A percentile compares a stretch with the other conserved stretches of the same genome.
phyloP scores from a whole-genome alignment of 345 rosid genomes.

The Iberis pinnata region DNA sequence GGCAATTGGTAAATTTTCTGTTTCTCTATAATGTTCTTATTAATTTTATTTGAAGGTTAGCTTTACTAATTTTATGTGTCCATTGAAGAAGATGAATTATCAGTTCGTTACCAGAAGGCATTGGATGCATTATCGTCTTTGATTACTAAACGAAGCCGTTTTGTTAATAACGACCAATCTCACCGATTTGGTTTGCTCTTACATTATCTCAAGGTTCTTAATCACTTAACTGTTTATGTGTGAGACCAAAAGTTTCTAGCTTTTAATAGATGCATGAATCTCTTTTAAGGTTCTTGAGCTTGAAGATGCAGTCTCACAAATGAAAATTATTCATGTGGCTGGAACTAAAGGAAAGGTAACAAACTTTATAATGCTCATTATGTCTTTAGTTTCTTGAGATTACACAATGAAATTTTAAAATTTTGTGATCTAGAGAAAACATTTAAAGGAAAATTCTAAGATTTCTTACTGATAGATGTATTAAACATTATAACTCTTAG shows the following conservation, averaged over 20 bases:
- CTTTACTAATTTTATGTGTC: slow-evolving; percentile 1
- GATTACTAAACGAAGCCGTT: slow-evolving; percentile 70
- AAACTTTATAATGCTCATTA: background rate
- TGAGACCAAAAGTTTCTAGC: background rate
- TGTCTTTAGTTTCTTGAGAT: background rate
- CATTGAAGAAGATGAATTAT: slow-evolving; percentile 29
- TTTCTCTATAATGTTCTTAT: background rate
- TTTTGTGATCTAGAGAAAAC: too few species aligned
- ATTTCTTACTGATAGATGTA: too few species aligned
- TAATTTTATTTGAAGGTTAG: background rate
- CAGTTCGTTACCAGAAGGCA: slow-evolving; percentile 47
- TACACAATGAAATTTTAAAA: background rate
- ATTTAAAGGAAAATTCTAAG: too few species aligned
- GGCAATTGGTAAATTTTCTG: slow-evolving; percentile 22
- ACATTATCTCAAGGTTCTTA: slow-evolving; percentile 61
- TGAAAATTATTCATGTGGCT: slow-evolving; percentile 91
- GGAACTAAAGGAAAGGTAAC: slow-evolving; percentile 98
- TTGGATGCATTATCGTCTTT: slow-evolving; percentile 80
- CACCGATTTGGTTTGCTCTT: slow-evolving; percentile 66
- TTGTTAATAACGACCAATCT: slow-evolving; percentile 48
- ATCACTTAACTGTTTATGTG: background rate
- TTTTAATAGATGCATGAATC: slow-evolving; percentile 13
- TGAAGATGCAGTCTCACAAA: slow-evolving; percentile 56
- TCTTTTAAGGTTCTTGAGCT: slow-evolving; percentile 58
- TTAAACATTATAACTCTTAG: too few species aligned